A percentile compares a stretch with the other conserved stretches of the same genome.
Evolutionary conservation across 805 yeast species (phyloP).

Genomic region (Cyberlindnera xylosilytica): DNA sequence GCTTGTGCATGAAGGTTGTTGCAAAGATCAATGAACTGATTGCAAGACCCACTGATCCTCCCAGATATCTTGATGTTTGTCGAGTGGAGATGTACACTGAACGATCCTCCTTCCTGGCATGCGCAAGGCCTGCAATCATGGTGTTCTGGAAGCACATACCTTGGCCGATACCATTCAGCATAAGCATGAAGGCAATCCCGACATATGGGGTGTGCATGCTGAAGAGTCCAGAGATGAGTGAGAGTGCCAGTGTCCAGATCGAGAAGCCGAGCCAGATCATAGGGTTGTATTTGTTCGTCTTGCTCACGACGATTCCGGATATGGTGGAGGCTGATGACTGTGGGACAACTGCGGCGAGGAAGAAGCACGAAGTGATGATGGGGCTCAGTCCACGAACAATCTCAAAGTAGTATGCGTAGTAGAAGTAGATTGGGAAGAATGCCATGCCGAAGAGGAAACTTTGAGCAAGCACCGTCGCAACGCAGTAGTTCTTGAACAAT

Average conservation of each 20-base stretch:
- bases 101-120: slow-evolving; percentile 50
- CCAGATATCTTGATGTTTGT: slow-evolving; percentile 54
- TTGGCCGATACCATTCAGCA: slow-evolving; percentile 39
- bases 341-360: slow-evolving; percentile 18
- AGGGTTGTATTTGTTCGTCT: slow-evolving; percentile 15
- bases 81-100: slow-evolving; percentile 58
- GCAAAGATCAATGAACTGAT: slow-evolving; percentile 29
- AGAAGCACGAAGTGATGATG: slow-evolving; percentile 16
- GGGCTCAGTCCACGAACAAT: slow-evolving; percentile 19
- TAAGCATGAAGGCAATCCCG: slow-evolving; percentile 34
- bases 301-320: slow-evolving; percentile 17
- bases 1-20: slow-evolving; percentile 8
- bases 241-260: slow-evolving; percentile 15
- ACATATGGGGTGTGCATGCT: slow-evolving; percentile 23
- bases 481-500: slow-evolving; percentile 34
- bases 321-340: slow-evolving; percentile 13
- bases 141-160: slow-evolving; percentile 22
- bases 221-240: slow-evolving; percentile 11
- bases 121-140: slow-evolving; percentile 34
- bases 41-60: slow-evolving; percentile 62
- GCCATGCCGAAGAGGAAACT: slow-evolving; percentile 48
- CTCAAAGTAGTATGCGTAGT: slow-evolving; percentile 41
- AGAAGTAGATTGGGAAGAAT: slow-evolving; percentile 46
- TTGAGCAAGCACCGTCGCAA: slow-evolving; percentile 35
- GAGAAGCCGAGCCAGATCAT: slow-evolving; percentile 20